Conservation (phyloP, 2,329 filamentous ascomycete genomes). For the Didymella lethalis region DNA sequence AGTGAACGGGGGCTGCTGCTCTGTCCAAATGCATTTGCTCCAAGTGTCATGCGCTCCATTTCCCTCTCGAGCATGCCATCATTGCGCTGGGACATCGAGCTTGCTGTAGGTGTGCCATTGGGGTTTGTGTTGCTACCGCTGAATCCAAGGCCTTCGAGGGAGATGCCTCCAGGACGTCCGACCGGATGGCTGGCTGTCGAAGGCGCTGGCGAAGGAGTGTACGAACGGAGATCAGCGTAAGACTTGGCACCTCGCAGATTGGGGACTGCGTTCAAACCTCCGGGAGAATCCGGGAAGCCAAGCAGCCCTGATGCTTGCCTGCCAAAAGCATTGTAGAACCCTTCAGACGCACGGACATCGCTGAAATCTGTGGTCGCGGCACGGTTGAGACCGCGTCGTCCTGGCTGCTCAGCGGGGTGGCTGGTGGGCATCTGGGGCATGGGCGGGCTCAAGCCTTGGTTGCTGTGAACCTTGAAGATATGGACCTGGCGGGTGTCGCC, state of each 20-base stretch:
- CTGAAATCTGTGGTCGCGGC: slow-evolving; percentile 98
- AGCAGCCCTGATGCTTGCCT: slow-evolving; percentile 84
- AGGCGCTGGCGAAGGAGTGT: slow-evolving; percentile 90
- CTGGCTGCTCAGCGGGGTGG: slow-evolving; percentile 74
- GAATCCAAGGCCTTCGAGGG: slow-evolving; percentile 51
- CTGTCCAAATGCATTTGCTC: slow-evolving; percentile 55
- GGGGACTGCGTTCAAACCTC: slow-evolving; percentile 71
- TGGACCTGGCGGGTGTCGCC: slow-evolving; percentile 90
- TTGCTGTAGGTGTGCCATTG: slow-evolving; percentile 68
- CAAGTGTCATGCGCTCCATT: slow-evolving; percentile 66
- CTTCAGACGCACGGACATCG: slow-evolving; percentile 76
- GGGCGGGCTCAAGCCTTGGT: slow-evolving; percentile 67
- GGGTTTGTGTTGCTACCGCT: slow-evolving; percentile 70
- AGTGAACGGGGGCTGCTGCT: slow-evolving; percentile 65
- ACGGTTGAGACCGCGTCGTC: slow-evolving; percentile 82
- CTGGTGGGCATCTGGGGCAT: slow-evolving; percentile 65
- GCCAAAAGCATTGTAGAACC: slow-evolving; percentile 77
- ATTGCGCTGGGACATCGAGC: slow-evolving; percentile 60
- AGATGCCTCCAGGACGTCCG: slow-evolving; percentile 67
- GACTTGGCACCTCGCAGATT: slow-evolving; percentile 94
- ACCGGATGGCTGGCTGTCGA: slow-evolving; percentile 88
- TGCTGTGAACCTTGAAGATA: slow-evolving; percentile 75
- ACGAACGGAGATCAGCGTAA: slow-evolving; percentile 92
- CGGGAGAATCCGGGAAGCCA: slow-evolving; percentile 77
- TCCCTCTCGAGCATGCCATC: slow-evolving; percentile 69